A percentile compares a stretch with the other conserved stretches of the same genome.
Conservation (phyloP, 108 stramenopile genomes). For the Stephanodiscus triporus region DNA sequence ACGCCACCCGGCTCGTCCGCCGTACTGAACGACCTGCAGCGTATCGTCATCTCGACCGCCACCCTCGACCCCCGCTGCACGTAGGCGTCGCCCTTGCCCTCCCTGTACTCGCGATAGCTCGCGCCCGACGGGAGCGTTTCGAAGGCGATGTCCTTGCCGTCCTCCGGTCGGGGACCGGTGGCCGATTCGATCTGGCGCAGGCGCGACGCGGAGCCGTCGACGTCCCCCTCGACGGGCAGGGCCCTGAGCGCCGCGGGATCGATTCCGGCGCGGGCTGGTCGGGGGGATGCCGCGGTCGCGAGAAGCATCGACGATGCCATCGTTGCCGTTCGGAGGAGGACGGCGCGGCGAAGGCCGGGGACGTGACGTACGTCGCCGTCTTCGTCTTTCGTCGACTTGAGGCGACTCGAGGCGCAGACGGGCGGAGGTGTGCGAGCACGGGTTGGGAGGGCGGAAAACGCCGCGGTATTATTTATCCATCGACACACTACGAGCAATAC, state of each 20-base stretch:
- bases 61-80: slow-evolving; percentile 66
- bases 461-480: no score
- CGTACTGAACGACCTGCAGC: slow-evolving; percentile 73
- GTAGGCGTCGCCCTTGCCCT: slow-evolving; percentile 61
- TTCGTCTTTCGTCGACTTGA: background rate
- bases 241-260: background rate
- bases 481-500: no score
- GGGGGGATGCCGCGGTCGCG: background rate
- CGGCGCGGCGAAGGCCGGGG: background rate
- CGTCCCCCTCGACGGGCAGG: slow-evolving; percentile 46
- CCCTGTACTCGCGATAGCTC: slow-evolving; percentile 67
- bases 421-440: no score
- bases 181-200: slow-evolving; percentile 59
- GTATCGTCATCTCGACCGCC: slow-evolving; percentile 79
- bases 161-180: slow-evolving; percentile 61
- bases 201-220: slow-evolving; percentile 53
- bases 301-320: background rate
- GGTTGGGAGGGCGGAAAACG: no score
- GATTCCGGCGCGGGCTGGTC: background rate
- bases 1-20: slow-evolving; percentile 75
- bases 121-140: slow-evolving; percentile 62
- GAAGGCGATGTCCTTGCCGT: slow-evolving; percentile 60
- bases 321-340: background rate
- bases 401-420: background rate
- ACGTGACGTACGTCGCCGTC: background rate